phyloP scores from a whole-genome alignment of 441 rosid species.

The Populus hybrid region DNA sequence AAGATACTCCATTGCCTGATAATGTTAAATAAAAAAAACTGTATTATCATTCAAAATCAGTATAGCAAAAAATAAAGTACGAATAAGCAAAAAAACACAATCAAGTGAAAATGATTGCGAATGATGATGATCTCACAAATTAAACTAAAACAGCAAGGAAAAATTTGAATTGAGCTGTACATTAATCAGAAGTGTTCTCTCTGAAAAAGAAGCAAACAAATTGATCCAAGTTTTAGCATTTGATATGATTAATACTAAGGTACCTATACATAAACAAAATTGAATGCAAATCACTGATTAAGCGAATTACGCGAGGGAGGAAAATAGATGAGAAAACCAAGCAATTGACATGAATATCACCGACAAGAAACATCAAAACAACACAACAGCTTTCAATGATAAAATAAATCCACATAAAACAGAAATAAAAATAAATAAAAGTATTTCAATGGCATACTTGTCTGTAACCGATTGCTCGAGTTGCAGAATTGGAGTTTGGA shows the following conservation, averaged over 20 bases:
- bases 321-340: neutral
- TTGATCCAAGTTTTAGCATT: neutral
- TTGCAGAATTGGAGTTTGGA: conserved; percentile 81
- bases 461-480: conserved; percentile 91
- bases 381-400: neutral
- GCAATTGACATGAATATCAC: too few species aligned
- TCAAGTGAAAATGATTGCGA: neutral
- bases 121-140: neutral
- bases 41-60: neutral
- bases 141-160: neutral
- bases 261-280: neutral
- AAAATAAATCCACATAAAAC: neutral
- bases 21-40: conserved; percentile 14
- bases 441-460: conserved; percentile 42
- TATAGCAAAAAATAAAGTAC: neutral
- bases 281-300: neutral
- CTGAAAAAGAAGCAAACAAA: neutral
- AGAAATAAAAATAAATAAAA: neutral
- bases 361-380: neutral
- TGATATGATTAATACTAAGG: neutral
- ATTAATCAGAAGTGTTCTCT: neutral
- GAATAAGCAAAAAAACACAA: neutral
- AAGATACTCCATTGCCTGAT: conserved; percentile 89
- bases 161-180: neutral
- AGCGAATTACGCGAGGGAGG: neutral